A percentile compares a stretch with the other conserved stretches of the same genome.
These are phyloP conservation scores for Halophytophthora polymorphica DNA, from an alignment of 352 stramenopile genomes.

Conservation along the genomic window DNA sequence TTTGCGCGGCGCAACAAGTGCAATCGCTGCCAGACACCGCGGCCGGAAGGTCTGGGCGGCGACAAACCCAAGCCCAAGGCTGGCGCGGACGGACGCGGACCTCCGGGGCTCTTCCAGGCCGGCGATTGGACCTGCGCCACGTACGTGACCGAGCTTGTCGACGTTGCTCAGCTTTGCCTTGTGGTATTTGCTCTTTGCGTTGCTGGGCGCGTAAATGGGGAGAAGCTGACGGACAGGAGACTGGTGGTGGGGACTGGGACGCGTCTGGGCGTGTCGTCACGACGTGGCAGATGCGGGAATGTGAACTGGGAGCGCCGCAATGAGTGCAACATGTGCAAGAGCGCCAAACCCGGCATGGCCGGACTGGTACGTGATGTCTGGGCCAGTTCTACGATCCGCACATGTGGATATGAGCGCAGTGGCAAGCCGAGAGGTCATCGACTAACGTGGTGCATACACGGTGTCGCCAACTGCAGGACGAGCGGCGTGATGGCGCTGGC, in stretches of 20 bases:
- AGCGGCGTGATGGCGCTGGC: conserved; percentile 72
- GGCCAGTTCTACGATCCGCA: neutral
- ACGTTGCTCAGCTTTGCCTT: neutral
- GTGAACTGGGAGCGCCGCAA: conserved; percentile 83
- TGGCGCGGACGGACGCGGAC: conserved; percentile 42
- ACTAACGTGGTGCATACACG: neutral
- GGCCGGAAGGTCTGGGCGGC: conserved; percentile 37
- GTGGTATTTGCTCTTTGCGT: neutral
- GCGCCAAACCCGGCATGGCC: conserved; percentile 63
- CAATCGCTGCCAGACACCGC: conserved; percentile 77
- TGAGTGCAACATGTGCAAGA: conserved; percentile 89
- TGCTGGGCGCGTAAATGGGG: neutral
- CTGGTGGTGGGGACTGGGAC: neutral
- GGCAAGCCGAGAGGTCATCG: neutral
- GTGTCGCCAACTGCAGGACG: conserved; percentile 37
- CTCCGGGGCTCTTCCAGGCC: conserved; percentile 73
- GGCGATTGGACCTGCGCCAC: conserved; percentile 81
- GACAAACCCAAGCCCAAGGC: conserved; percentile 25
- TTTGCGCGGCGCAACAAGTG: conserved; percentile 77
- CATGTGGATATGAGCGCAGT: neutral
- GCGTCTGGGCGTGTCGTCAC: neutral
- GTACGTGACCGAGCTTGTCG: conserved; percentile 28
- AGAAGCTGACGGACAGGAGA: neutral
- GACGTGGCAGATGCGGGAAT: conserved; percentile 62
- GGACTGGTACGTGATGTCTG: conserved; percentile 33